Conservation (phyloP, 495 filamentous ascomycete genomes). For the Penicillium chermesinum region DNA sequence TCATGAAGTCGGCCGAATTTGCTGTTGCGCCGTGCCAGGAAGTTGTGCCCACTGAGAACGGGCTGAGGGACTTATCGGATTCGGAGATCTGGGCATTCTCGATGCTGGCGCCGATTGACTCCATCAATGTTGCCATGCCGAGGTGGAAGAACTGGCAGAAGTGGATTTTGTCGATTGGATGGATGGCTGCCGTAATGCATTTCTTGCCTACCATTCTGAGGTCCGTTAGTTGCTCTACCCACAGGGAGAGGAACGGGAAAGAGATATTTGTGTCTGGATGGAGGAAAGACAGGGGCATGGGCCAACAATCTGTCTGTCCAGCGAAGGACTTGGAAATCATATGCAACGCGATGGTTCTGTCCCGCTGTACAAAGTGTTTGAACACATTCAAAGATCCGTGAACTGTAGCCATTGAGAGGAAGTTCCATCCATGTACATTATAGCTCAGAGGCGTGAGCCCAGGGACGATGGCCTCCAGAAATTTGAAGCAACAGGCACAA, state of each 20-base stretch:
- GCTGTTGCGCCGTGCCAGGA: slow-evolving; percentile 9
- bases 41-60: not conserved
- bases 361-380: not conserved
- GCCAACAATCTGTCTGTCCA: not conserved
- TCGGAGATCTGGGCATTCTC: not conserved
- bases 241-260: not conserved
- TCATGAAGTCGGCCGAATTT: slow-evolving; percentile 9
- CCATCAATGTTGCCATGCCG: not conserved
- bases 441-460: not conserved
- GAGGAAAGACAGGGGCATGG: not conserved
- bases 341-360: not conserved
- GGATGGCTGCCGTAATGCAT: not conserved
- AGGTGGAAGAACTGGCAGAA: not conserved
- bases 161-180: not conserved
- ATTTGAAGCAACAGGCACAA: not conserved
- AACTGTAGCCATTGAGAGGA: not conserved
- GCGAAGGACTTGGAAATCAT: not conserved
- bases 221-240: not conserved
- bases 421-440: not conserved
- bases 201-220: not conserved
- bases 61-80: not conserved
- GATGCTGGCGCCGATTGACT: not conserved
- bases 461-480: not conserved
- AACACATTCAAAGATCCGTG: not conserved
- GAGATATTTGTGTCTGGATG: not conserved